These are phyloP conservation scores for Arabidopsis lyrata DNA, from an alignment of 441 rosid genomes.

Conservation along the genomic window DNA sequence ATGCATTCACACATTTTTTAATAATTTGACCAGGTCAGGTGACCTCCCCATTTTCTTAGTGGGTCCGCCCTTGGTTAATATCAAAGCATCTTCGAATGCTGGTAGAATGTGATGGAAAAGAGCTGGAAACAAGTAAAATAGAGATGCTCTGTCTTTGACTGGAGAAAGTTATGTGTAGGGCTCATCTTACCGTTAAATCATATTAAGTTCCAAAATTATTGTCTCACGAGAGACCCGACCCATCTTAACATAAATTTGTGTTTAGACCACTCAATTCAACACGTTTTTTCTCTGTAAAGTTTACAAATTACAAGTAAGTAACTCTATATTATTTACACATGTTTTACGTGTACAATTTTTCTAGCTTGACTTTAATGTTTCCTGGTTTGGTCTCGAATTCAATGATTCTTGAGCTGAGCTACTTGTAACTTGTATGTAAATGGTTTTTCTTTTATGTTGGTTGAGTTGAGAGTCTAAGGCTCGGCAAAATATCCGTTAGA, in stretches of 20 bases:
- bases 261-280: conserved; percentile 26
- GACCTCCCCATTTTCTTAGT: no score
- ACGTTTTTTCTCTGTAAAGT: conserved; percentile 10
- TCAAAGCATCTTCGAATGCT: conserved; percentile 8
- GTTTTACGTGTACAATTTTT: not conserved
- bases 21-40: no score
- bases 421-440: not conserved
- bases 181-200: conserved; percentile 21
- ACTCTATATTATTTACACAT: not conserved
- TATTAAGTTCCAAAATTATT: conserved; percentile 30
- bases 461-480: no score
- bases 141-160: conserved; percentile 28
- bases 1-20: no score
- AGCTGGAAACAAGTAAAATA: conserved; percentile 33
- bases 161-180: conserved; percentile 35
- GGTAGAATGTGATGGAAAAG: conserved; percentile 22
- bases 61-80: no score
- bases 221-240: conserved; percentile 24
- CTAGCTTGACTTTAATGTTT: conserved; percentile 3
- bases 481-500: no score
- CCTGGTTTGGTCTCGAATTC: conserved; percentile 2
- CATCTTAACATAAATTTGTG: conserved; percentile 7
- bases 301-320: not conserved
- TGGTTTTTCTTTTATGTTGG: not conserved
- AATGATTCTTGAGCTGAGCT: not conserved